Percentiles rank a stretch among this genome's conserved stretches.
Conservation (phyloP, 148 eudicot genomes). For the Persicaria tinctoria region DNA sequence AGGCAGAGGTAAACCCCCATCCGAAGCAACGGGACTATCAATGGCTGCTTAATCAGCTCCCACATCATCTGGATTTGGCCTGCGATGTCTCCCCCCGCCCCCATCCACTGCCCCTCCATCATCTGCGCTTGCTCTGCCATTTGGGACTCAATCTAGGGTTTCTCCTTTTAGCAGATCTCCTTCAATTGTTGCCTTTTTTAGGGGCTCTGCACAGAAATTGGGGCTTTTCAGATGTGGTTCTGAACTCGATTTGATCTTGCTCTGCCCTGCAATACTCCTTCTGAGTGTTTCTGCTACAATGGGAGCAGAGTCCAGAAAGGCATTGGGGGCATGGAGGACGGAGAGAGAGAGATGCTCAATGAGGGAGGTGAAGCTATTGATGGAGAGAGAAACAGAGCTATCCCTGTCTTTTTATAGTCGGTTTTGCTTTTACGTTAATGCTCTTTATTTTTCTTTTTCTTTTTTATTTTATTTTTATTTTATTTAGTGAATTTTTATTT, state of each 20-base stretch:
- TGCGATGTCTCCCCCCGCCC: conserved; percentile 43
- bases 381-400: conserved; percentile 12
- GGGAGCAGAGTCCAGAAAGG: conserved; percentile 2
- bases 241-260: no score
- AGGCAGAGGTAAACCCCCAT: conserved; percentile 43
- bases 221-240: no score
- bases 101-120: conserved; percentile 40
- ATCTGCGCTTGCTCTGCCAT: conserved; percentile 17
- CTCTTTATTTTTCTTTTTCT: background rate
- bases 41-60: conserved; percentile 59
- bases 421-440: background rate
- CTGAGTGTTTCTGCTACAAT: conserved; percentile 6
- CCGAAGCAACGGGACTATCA: conserved; percentile 63
- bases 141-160: background rate
- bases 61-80: conserved; percentile 52
- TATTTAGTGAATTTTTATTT: background rate
- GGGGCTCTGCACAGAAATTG: no score
- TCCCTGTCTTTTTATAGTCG: conserved; percentile 6
- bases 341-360: background rate
- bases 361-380: conserved; percentile 5
- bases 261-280: background rate
- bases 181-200: background rate
- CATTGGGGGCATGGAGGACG: conserved; percentile 9
- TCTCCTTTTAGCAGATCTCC: background rate
- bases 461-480: background rate